These are phyloP conservation scores for Ramalina intermedia DNA, from an alignment of 495 filamentous ascomycete genomes.

Conservation along the genomic window DNA sequence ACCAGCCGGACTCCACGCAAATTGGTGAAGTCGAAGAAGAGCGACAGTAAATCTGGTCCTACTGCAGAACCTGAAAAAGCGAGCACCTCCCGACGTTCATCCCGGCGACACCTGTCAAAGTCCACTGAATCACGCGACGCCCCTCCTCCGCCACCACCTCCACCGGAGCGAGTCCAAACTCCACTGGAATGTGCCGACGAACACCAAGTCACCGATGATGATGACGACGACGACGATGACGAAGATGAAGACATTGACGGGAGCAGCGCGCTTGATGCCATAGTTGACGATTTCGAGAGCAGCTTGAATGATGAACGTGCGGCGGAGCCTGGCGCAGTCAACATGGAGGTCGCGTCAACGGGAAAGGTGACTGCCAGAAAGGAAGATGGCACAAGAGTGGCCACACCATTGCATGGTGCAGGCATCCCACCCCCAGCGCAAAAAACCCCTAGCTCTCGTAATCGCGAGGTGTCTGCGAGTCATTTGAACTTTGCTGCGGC, in stretches of 20 bases:
- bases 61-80: constrained; percentile 29
- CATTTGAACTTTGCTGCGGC: constrained; percentile 24
- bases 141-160: constrained; percentile 34
- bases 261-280: constrained; percentile 59
- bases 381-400: constrained; percentile 82
- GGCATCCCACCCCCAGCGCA: constrained; percentile 22
- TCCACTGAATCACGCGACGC: constrained; percentile 27
- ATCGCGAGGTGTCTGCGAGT: constrained; percentile 34
- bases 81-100: constrained; percentile 34
- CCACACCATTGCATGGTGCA: constrained; percentile 64
- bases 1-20: constrained; percentile 16
- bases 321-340: constrained; percentile 76
- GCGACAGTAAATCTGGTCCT: constrained; percentile 15
- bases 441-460: constrained; percentile 20
- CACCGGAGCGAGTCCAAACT: constrained; percentile 26
- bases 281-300: constrained; percentile 83
- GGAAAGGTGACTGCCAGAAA: constrained; percentile 94
- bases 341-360: constrained; percentile 77
- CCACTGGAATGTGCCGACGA: constrained; percentile 92
- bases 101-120: constrained; percentile 33
- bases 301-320: constrained; percentile 62
- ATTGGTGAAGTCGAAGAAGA: constrained; percentile 20
- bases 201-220: constrained; percentile 63
- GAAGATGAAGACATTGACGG: constrained; percentile 72
- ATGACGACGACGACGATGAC: constrained; percentile 89